A percentile compares a stretch with the other conserved stretches of the same genome.
These are phyloP conservation scores for Trypanosoma lewisi DNA, from an alignment of 208 protist species.

Conservation along the genomic window DNA sequence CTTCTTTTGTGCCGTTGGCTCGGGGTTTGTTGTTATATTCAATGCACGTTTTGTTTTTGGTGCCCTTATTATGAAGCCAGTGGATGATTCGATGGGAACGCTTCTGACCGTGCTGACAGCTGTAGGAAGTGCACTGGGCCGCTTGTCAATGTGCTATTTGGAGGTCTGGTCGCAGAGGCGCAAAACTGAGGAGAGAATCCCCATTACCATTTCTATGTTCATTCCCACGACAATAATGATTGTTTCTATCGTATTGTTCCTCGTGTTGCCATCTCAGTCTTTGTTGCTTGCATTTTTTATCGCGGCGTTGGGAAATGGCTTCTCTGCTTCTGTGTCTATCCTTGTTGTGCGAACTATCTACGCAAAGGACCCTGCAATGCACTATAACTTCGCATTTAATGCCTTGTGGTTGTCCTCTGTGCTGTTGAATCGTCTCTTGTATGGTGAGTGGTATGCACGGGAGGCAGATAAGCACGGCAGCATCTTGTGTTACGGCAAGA, in stretches of 20 bases:
- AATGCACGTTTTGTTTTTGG: constrained; percentile 20
- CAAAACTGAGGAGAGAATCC: constrained; percentile 24
- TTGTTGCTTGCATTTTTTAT: constrained; percentile 17
- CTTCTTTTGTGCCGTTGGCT: constrained; percentile 21
- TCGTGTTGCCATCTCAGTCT: constrained; percentile 10
- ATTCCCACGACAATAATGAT: constrained; percentile 12
- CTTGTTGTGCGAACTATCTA: constrained; percentile 29
- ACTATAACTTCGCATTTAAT: constrained; percentile 33
- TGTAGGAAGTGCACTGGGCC: constrained; percentile 28
- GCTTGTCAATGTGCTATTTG: constrained; percentile 27
- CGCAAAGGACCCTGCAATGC: constrained; percentile 32
- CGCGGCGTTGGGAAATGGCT: constrained; percentile 23
- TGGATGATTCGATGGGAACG: constrained; percentile 14
- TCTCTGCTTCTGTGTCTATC: constrained; percentile 14
- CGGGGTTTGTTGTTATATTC: constrained; percentile 23
- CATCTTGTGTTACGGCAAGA: constrained; percentile 15
- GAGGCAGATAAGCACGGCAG: constrained; percentile 18
- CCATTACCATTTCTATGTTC: constrained; percentile 22
- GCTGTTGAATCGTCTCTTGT: constrained; percentile 27
- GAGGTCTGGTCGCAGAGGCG: constrained; percentile 34
- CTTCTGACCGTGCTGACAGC: constrained; percentile 23
- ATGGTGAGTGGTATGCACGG: constrained; percentile 25
- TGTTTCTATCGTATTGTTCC: constrained; percentile 9
- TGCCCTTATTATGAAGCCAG: constrained; percentile 1
- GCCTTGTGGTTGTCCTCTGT: constrained; percentile 20